Conservation (phyloP, 257 asterid genomes). For the Solanum peruvianum region DNA sequence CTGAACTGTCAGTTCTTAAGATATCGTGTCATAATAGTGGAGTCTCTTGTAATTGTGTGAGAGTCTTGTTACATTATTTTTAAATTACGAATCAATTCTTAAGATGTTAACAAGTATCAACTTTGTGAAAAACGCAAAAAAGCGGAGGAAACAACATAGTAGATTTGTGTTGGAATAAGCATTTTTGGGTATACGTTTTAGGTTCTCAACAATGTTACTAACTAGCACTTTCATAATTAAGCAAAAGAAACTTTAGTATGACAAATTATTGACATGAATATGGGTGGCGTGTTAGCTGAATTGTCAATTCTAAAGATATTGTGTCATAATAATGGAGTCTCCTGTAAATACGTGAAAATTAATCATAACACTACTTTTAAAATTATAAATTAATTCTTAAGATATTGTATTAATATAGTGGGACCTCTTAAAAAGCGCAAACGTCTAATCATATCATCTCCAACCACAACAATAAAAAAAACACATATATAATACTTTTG, state of each 20-base stretch:
- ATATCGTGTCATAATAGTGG: not conserved
- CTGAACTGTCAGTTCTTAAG: not conserved
- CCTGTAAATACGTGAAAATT: fast-evolving
- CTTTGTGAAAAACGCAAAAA: not conserved
- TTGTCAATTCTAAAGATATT: not conserved
- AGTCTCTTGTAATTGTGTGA: fast-evolving
- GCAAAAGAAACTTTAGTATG: not conserved
- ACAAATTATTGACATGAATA: not conserved
- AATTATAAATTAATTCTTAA: not conserved
- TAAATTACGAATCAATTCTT: not conserved
- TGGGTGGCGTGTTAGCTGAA: not conserved
- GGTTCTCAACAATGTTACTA: not conserved
- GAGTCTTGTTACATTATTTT: not conserved
- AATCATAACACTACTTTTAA: not conserved
- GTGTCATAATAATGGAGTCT: not conserved
- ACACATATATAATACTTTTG: not conserved
- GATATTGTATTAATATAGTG: not conserved
- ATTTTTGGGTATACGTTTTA: not conserved
- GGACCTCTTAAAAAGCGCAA: not conserved
- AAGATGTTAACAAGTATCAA: not conserved
- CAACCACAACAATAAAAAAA: not conserved
- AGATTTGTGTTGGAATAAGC: not conserved
- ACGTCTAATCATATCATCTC: not conserved
- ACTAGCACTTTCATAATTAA: too few relatives aligned
- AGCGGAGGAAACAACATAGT: not conserved